Percentiles rank a stretch among this genome's conserved stretches.
Evolutionary conservation across 257 asterid genomes (phyloP).

Genomic region (Salvia miltiorrhiza): DNA sequence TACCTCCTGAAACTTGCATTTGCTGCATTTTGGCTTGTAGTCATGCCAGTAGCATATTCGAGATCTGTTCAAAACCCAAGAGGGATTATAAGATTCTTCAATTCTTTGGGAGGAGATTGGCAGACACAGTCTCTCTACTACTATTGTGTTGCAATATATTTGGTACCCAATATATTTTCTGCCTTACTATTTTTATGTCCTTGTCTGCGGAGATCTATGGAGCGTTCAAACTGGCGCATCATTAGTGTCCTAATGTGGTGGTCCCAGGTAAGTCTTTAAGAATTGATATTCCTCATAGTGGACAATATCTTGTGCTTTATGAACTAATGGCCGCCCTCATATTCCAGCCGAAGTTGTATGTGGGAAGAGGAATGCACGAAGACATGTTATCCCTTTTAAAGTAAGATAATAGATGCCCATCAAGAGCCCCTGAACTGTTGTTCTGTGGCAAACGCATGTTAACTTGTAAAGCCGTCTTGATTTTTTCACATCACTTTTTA

Average conservation of each 20-base stretch:
- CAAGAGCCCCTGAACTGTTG: constrained; percentile 4
- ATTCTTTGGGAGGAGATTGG: constrained; percentile 69
- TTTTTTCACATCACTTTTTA: background rate
- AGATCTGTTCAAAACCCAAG: constrained; percentile 75
- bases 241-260: constrained; percentile 84
- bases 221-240: constrained; percentile 75
- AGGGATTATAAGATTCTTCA: constrained; percentile 71
- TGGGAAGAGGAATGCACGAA: constrained; percentile 99
- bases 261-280: constrained; percentile 60
- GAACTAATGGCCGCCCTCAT: constrained; percentile 17
- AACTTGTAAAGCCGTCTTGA: background rate
- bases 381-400: constrained; percentile 81
- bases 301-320: constrained; percentile 15
- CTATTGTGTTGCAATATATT: constrained; percentile 79
- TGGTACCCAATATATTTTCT: constrained; percentile 84
- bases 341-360: constrained; percentile 84
- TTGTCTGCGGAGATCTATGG: constrained; percentile 71
- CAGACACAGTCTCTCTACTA: constrained; percentile 58
- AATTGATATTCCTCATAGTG: background rate
- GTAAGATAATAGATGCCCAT: constrained; percentile 46
- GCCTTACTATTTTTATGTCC: constrained; percentile 75
- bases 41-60: constrained; percentile 83
- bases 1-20: constrained; percentile 76
- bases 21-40: constrained; percentile 86
- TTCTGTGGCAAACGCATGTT: constrained; percentile 8